These are phyloP conservation scores for Pinus tabuliformis DNA, from an alignment of 75 land plant genomes.

Conservation along the genomic window DNA sequence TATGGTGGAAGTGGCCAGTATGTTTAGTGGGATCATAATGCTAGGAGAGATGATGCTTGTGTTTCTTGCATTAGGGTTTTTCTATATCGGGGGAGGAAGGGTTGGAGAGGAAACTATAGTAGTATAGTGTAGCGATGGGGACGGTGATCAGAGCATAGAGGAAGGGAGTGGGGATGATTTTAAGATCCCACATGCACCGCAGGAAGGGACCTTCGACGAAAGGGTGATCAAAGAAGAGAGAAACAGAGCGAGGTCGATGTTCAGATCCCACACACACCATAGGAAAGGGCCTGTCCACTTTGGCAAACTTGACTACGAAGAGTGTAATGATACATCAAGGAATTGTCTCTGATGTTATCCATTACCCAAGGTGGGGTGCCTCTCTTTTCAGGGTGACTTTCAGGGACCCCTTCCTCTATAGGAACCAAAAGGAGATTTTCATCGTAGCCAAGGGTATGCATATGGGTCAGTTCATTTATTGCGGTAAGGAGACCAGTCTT, in stretches of 20 bases:
- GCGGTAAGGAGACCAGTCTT: slow-evolving; percentile 44
- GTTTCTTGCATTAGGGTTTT: no score
- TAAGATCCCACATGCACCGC: no score
- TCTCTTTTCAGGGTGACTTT: slow-evolving; percentile 30
- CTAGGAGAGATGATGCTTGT: no score
- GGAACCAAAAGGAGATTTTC: slow-evolving; percentile 55
- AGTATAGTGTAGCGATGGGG: slow-evolving; percentile 18
- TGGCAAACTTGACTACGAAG: slow-evolving; percentile 39
- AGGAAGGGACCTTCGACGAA: no score
- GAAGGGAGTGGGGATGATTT: no score
- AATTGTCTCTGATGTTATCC: slow-evolving; percentile 44
- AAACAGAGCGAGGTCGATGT: no score
- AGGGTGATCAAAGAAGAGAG: no score
- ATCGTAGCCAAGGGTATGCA: slow-evolving; percentile 55
- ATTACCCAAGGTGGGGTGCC: slow-evolving; percentile 54
- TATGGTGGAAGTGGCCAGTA: slow-evolving; percentile 76
- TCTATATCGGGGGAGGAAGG: no score
- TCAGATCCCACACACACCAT: no score
- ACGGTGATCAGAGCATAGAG: no score
- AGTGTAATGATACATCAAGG: slow-evolving; percentile 65
- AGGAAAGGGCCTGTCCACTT: slow-evolving; percentile 32
- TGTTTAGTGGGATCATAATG: slow-evolving; percentile 71
- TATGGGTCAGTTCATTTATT: slow-evolving; percentile 56
- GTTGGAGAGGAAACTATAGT: no score
- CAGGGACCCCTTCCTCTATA: slow-evolving; percentile 44